Percentiles rank a stretch among this genome's conserved stretches.
These are phyloP conservation scores for Carpinus viminea DNA, from an alignment of 306 rosid species.

Conservation along the genomic window DNA sequence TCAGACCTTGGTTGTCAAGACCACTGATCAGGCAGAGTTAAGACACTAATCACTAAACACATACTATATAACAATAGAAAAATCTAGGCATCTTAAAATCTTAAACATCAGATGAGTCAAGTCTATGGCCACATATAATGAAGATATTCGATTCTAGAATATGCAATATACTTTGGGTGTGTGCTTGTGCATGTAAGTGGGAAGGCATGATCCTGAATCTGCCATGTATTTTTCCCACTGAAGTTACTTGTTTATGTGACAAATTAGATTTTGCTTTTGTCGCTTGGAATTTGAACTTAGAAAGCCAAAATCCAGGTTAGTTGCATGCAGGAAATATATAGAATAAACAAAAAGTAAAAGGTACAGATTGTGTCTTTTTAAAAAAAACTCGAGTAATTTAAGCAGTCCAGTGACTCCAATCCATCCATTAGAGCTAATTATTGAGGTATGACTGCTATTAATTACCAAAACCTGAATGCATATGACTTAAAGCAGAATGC, in stretches of 20 bases:
- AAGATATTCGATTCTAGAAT: neutral
- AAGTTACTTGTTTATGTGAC: neutral
- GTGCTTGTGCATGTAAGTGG: neutral
- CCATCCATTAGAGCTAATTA: neutral
- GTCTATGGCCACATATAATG: neutral
- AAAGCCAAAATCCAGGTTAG: neutral
- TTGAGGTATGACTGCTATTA: neutral
- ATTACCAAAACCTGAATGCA: neutral
- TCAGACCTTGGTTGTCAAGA: slow-evolving; percentile 91
- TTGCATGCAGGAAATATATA: neutral
- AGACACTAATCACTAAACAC: slow-evolving; percentile 35
- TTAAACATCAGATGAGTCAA: neutral
- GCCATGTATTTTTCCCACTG: neutral
- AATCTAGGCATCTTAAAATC: neutral
- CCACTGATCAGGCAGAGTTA: slow-evolving; percentile 60
- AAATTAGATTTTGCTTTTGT: neutral
- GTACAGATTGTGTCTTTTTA: neutral
- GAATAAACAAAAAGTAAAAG: neutral
- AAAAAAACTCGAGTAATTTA: neutral
- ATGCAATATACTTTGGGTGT: neutral
- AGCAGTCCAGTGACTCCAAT: neutral
- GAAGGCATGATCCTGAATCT: neutral
- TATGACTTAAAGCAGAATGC: neutral
- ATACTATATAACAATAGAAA: neutral
- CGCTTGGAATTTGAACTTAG: neutral